phyloP scores from a whole-genome alignment of 2,329 filamentous ascomycete genomes.

The Arachnopeziza araneosa region DNA sequence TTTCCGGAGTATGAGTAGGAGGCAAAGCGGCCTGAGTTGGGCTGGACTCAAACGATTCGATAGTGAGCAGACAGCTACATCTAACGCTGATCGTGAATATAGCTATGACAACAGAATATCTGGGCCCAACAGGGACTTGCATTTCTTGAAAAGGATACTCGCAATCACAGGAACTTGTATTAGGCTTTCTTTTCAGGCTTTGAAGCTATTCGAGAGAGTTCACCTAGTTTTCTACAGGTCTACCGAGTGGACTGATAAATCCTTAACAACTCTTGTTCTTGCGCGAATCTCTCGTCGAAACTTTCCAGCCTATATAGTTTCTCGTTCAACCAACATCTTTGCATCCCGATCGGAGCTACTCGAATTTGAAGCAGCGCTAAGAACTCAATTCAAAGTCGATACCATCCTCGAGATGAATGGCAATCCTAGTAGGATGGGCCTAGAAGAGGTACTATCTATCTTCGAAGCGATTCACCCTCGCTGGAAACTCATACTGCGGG shows the following conservation, averaged over 20 bases:
- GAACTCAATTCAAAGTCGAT: slow-evolving; percentile 77
- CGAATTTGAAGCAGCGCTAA: slow-evolving; percentile 84
- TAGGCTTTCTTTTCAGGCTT: slow-evolving; percentile 63
- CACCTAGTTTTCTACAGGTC: slow-evolving; percentile 95
- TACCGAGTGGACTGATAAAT: slow-evolving; percentile 96
- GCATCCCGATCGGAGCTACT: slow-evolving; percentile 66
- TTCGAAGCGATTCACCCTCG: slow-evolving; percentile 72
- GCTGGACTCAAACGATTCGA: slow-evolving; percentile 54
- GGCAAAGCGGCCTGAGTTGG: slow-evolving; percentile 70
- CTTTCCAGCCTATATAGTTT: slow-evolving; percentile 88
- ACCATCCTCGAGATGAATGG: slow-evolving; percentile 75
- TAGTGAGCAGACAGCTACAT: slow-evolving; percentile 40
- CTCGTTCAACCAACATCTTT: slow-evolving; percentile 85
- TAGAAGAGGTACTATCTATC: slow-evolving; percentile 62
- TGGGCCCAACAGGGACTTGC: slow-evolving; percentile 57
- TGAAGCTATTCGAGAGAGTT: slow-evolving; percentile 86
- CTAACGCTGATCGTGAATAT: slow-evolving; percentile 41
- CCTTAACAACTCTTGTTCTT: slow-evolving; percentile 87
- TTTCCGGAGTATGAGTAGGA: slow-evolving; percentile 67
- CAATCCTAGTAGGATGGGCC: slow-evolving; percentile 56
- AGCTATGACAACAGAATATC: slow-evolving; percentile 30
- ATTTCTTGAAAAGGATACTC: slow-evolving; percentile 75
- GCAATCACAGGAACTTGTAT: slow-evolving; percentile 77
- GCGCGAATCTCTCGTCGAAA: slow-evolving; percentile 83
- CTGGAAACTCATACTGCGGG: slow-evolving; percentile 68